Base-by-base conservation (phyloP, 306 rosid species). In the Datisca glomerata region DNA sequence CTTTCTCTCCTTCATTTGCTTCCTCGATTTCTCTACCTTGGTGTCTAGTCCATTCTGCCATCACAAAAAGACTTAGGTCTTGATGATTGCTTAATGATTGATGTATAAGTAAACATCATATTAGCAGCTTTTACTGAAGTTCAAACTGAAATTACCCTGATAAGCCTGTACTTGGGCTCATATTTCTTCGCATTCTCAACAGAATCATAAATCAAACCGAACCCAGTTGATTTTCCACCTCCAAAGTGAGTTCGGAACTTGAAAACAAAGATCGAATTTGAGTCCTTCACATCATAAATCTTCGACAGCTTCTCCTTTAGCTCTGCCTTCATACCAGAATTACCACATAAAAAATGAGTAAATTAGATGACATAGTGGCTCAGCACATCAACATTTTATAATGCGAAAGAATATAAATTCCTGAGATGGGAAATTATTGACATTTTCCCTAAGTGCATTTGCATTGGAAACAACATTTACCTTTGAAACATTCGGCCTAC, bases 1-100 rank as follows among this genome's bases (percentile, higher is more conserved):
- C 79, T 89, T 89, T 29, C 97, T 80, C 42, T 89, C 97, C 75
- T 89, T 89, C 81, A 89, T 23, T 45, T 89, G 97, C 46, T 89
- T 89, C 63, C 97, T 77, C 6, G 97, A 83, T 64, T 74, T 79
- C 10, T 77, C 89, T 28, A 76, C 68, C 81, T 87, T 87, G 0
- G 94, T 79, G 36, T 74, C 89, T 23, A 89, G 93, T 32, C 97
- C 97, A 3, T 89, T 89, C 97, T 87, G 72, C 45, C 3, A 52
- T 20, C 37, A 11, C 31, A 23, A 8, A 21, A 19, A 1, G 12
- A 27, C n/a, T n/a, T n/a, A n/a, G n/a, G n/a, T n/a, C n/a, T n/a
- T n/a, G n/a, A n/a, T n/a, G n/a, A n/a, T n/a, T n/a, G n/a, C n/a
- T n/a, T 24, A 10, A 8, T 3, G 4, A 18, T 4, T 21, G 11